Evolutionary conservation across 352 stramenopile species (phyloP).

Genomic region (Globisporangium lucens): DNA sequence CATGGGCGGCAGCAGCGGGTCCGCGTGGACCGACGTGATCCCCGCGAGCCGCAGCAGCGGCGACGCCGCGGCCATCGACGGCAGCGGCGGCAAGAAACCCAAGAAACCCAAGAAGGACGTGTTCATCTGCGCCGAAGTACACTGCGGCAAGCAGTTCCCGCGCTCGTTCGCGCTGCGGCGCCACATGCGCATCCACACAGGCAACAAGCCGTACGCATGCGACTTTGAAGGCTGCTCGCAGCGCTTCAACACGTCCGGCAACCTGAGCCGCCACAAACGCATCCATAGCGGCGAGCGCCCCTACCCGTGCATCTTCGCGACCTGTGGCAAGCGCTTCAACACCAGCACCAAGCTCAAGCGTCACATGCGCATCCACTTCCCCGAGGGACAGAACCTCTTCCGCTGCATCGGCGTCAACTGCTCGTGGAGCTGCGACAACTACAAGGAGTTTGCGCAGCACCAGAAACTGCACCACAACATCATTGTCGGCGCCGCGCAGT

Average conservation of each 20-base stretch:
- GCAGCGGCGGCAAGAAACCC: slow-evolving; percentile 21
- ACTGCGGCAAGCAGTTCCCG: slow-evolving; percentile 85
- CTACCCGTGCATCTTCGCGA: slow-evolving; percentile 75
- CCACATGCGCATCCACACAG: slow-evolving; percentile 85
- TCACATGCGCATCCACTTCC: slow-evolving; percentile 87
- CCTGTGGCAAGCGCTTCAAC: slow-evolving; percentile 84
- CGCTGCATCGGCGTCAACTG: slow-evolving; percentile 58
- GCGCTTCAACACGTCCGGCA: slow-evolving; percentile 86
- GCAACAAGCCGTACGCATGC: slow-evolving; percentile 79
- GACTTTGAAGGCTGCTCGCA: slow-evolving; percentile 72
- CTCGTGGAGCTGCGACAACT: slow-evolving; percentile 73
- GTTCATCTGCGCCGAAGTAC: slow-evolving; percentile 70
- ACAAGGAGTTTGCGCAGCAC: slow-evolving; percentile 80
- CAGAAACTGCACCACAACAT: slow-evolving; percentile 76
- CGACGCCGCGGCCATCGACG: neutral
- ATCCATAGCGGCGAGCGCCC: slow-evolving; percentile 83
- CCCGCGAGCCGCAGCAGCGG: neutral
- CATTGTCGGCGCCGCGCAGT: slow-evolving; percentile 47
- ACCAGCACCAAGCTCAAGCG: slow-evolving; percentile 89
- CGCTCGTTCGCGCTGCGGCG: slow-evolving; percentile 78
- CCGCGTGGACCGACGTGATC: slow-evolving; percentile 4
- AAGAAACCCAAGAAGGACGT: slow-evolving; percentile 55
- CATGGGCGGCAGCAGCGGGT: neutral
- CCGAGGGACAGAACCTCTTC: slow-evolving; percentile 72
- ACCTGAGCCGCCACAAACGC: slow-evolving; percentile 84